phyloP scores from a whole-genome alignment of 83 land plant genomes.

The Picea mariana region DNA sequence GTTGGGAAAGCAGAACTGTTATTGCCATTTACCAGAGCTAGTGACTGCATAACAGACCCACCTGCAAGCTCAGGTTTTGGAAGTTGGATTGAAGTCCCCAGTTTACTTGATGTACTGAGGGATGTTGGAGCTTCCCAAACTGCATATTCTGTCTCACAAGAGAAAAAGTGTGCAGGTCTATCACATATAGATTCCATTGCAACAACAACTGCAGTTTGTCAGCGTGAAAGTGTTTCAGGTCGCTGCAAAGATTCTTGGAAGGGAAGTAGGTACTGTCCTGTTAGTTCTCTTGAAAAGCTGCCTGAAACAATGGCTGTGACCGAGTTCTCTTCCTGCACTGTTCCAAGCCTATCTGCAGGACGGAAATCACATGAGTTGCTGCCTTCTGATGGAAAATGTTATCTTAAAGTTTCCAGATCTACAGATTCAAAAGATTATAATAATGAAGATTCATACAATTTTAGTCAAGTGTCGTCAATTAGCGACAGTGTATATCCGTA shows the following conservation, averaged over 20 bases:
- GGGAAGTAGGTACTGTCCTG: neutral
- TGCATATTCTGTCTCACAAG: neutral
- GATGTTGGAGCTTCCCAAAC: neutral
- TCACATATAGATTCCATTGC: neutral
- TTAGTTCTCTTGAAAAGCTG: conserved; percentile 7
- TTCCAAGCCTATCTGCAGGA: neutral
- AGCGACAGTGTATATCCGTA: neutral
- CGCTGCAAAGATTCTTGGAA: neutral
- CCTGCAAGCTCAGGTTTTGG: conserved; percentile 3
- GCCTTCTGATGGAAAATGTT: neutral
- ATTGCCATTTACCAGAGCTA: neutral
- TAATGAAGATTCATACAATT: neutral
- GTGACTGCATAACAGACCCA: neutral
- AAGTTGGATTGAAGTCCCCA: conserved; percentile 9
- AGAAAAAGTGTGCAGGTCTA: neutral
- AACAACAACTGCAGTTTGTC: neutral
- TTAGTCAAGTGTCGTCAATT: neutral
- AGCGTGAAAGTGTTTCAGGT: neutral
- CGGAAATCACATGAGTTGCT: neutral
- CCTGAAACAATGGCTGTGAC: neutral
- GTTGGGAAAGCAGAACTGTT: conserved; percentile 1
- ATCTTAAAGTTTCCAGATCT: neutral
- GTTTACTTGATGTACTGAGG: neutral
- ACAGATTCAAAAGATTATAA: neutral
- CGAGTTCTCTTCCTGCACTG: neutral